phyloP scores from a whole-genome alignment of 805 yeast genomes.

The Yarrowia sp. region DNA sequence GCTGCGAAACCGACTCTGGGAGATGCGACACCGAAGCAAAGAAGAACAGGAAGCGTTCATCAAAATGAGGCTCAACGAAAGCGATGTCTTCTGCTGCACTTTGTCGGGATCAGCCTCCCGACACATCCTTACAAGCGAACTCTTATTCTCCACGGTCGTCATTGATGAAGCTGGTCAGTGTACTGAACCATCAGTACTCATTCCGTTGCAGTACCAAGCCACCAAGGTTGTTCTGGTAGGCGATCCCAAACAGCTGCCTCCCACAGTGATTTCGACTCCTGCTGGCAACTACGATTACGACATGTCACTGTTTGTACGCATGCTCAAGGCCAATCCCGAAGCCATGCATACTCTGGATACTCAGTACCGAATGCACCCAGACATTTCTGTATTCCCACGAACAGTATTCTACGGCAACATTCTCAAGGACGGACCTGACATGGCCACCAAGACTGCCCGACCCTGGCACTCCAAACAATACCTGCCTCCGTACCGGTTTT shows the following conservation, averaged over 20 bases:
- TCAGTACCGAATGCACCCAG: not conserved
- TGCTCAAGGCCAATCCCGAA: not conserved
- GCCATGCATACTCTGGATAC: not conserved
- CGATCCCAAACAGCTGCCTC: not conserved
- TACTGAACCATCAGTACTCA: not conserved
- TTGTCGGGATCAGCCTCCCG: not conserved
- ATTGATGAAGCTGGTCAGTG: not conserved
- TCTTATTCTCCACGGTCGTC: not conserved
- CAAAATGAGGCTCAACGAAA: not conserved
- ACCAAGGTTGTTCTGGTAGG: not conserved
- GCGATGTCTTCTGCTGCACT: not conserved
- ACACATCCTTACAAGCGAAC: not conserved
- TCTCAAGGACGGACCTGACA: not conserved
- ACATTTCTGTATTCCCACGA: not conserved
- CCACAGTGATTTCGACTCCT: not conserved
- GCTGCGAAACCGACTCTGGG: no score
- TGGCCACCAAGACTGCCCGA: not conserved
- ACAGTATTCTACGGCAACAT: not conserved
- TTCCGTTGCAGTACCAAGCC: not conserved
- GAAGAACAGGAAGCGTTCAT: no score
- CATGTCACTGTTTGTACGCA: not conserved
- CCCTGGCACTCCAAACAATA: not conserved
- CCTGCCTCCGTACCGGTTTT: not conserved
- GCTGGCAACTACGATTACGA: not conserved
- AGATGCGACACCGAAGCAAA: not conserved